Evolutionary conservation across 208 protist species (phyloP).

Genomic region (Entamoeba invadens): DNA sequence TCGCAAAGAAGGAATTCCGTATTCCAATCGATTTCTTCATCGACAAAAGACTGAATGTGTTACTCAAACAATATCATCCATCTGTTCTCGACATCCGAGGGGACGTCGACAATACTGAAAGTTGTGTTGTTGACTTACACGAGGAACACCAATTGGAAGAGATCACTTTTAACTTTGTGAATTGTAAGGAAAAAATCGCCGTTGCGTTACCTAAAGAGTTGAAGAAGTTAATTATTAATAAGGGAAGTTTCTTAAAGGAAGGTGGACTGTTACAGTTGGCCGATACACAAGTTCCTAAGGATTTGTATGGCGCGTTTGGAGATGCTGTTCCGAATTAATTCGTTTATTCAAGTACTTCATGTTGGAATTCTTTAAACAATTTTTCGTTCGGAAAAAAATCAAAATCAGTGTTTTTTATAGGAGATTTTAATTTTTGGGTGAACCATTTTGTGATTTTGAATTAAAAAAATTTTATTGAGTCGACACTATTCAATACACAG

Average conservation of each 20-base stretch:
- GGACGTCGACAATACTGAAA: neutral
- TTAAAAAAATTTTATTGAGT: too few species aligned
- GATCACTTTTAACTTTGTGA: neutral
- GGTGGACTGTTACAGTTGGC: neutral
- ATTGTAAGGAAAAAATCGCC: neutral
- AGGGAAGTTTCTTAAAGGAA: neutral
- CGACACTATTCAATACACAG: too few species aligned
- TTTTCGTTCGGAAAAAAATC: too few species aligned
- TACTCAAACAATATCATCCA: neutral
- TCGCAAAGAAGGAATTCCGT: neutral
- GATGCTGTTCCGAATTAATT: neutral
- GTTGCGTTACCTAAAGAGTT: neutral
- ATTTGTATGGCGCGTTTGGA: neutral
- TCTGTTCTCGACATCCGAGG: neutral
- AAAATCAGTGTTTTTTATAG: too few species aligned
- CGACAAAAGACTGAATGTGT: neutral
- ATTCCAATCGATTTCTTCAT: neutral
- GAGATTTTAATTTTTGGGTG: too few species aligned
- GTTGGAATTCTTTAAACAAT: too few species aligned
- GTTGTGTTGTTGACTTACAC: neutral
- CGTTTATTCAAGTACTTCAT: neutral
- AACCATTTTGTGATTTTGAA: too few species aligned
- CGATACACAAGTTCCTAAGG: neutral
- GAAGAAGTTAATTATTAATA: neutral
- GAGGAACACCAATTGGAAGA: neutral